Base-by-base conservation (phyloP, 495 filamentous ascomycete genomes). In the Talaromyces ruber region DNA sequence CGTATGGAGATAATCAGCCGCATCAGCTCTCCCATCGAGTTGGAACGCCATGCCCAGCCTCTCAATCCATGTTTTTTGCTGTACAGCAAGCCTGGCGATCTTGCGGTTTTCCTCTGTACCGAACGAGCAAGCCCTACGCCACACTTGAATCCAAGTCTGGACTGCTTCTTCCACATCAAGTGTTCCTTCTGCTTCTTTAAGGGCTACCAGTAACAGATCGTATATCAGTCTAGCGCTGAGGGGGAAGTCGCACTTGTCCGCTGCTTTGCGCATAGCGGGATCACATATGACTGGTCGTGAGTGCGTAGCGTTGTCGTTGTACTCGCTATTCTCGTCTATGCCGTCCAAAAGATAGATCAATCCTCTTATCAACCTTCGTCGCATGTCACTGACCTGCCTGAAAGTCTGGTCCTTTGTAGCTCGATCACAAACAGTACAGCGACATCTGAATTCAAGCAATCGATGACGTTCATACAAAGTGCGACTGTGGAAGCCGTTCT, bases 391-490 rank as follows among this genome's bases (percentile, higher is more conserved):
- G 37, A 60, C 30, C 22, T 50, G 58, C 21, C 43, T 32, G 22
- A 59, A 60, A 3, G 37, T 25, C 5, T 18, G 22, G 37, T 30
- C 58, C 8, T 29, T 28, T 34, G 25, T 14, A 12, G 43, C 43
- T 47, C 43, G 43, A 21, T 47, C 43, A 56, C 58, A 60, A 22
- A 30, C 37, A n/a, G 43, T 60, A 32, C 58, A 60, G 25, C 12
- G 21, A 24, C 58, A 60, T 26, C 29, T 22, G 18, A 60, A 60
- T 26, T 24, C 6, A 22, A 60, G 56, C 24, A 37, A 24, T 24
- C 12, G 11, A 30, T 59, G 56, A 43, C 56, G 56, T 18, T 59
- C 56, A 59, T 37, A 6, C 56, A 39, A 18, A 24, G 25, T 59
- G 18, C 29, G 29, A 26, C 28, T 39, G 22, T 7, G n/a, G 6